These are phyloP conservation scores for Phytophthora podocarpi DNA, from an alignment of 352 stramenopile species.

Conservation along the genomic window DNA sequence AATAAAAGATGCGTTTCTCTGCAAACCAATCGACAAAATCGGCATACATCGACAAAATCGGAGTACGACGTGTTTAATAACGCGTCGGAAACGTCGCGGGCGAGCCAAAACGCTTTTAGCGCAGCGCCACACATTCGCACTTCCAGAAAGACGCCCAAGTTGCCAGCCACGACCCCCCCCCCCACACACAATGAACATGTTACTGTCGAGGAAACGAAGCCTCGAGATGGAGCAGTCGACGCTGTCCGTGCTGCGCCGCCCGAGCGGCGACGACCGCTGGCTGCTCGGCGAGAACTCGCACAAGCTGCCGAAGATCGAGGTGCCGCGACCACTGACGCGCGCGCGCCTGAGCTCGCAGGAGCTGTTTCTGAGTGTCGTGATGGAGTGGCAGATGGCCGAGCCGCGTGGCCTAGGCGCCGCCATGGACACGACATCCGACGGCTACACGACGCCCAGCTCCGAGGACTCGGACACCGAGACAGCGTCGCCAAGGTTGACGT, in stretches of 20 bases:
- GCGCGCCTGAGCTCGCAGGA: constrained; percentile 68
- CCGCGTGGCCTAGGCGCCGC: constrained; percentile 16
- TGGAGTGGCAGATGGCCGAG: constrained; percentile 63
- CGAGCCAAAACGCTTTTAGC: constrained; percentile 1
- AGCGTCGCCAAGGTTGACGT: not conserved
- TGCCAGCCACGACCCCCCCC: not conserved
- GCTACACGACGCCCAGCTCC: constrained; percentile 22
- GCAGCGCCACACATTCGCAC: constrained; percentile 18
- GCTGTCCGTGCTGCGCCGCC: constrained; percentile 33
- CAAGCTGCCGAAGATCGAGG: constrained; percentile 18
- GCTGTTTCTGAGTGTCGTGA: constrained; percentile 83
- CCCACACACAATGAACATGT: constrained; percentile 31
- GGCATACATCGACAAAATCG: too few relatives aligned
- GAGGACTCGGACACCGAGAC: constrained; percentile 42
- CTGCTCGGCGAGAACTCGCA: constrained; percentile 36
- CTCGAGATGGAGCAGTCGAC: constrained; percentile 34
- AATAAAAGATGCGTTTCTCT: constrained; percentile 11
- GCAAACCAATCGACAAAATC: constrained; percentile 7
- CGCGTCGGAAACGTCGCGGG: constrained; percentile 21
- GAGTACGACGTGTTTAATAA: constrained; percentile 5
- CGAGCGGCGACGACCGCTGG: constrained; percentile 40
- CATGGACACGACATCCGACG: constrained; percentile 15
- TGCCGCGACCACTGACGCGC: constrained; percentile 26
- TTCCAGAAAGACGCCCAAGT: constrained; percentile 17
- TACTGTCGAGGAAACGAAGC: constrained; percentile 59